Conservation (phyloP, 345 rosid species). For the Linum lewisii region DNA sequence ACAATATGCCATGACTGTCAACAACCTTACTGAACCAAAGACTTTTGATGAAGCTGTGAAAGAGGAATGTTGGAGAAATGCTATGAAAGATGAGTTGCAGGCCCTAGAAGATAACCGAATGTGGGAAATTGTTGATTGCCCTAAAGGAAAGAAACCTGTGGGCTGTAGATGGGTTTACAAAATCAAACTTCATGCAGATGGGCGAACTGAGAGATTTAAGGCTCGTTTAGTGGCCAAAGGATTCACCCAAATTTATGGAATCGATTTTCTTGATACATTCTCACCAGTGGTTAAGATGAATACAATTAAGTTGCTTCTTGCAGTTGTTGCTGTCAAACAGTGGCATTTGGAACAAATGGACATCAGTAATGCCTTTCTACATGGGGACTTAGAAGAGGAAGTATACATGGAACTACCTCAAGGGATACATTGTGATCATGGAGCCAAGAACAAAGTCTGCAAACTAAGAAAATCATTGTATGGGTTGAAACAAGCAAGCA, state of each 20-base stretch:
- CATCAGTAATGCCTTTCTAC: background rate
- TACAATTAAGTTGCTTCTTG: background rate
- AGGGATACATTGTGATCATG: background rate
- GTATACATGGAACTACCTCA: background rate
- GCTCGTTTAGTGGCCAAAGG: background rate
- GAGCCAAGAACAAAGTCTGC: no score
- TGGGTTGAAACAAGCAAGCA: background rate
- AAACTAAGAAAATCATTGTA: background rate
- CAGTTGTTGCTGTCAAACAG: background rate
- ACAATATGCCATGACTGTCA: background rate
- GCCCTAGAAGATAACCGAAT: background rate
- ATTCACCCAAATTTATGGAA: background rate
- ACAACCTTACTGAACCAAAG: background rate
- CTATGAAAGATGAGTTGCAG: background rate
- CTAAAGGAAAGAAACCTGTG: background rate
- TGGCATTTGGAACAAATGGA: background rate
- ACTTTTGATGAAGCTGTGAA: background rate
- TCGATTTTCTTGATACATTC: background rate
- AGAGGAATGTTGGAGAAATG: background rate
- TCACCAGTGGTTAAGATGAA: background rate
- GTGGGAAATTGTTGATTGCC: background rate
- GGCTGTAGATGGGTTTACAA: background rate
- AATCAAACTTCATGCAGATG: background rate
- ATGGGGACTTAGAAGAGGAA: background rate
- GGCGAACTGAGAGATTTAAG: background rate